These are phyloP conservation scores for Uronychia binucleata DNA, from an alignment of 73 alveolate genomes.

Conservation along the genomic window DNA sequence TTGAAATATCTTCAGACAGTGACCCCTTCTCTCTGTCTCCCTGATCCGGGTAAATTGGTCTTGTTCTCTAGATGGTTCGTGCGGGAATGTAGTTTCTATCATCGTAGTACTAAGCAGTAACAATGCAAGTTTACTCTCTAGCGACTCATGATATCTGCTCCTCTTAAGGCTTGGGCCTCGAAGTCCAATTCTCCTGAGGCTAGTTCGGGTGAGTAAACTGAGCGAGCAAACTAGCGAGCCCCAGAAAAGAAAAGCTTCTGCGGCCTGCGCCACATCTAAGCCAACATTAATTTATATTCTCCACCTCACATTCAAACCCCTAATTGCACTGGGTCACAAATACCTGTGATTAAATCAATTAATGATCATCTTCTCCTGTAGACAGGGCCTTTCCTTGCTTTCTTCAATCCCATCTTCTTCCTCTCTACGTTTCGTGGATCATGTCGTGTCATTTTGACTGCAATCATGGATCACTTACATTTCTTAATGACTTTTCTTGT, in stretches of 20 bases:
- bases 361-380: constrained; percentile 73
- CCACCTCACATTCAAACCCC: neutral
- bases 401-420: constrained; percentile 64
- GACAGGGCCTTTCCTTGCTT: constrained; percentile 77
- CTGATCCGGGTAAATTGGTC: neutral
- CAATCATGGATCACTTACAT: neutral
- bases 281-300: neutral
- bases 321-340: too few species aligned
- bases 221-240: neutral
- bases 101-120: neutral
- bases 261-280: neutral
- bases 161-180: neutral
- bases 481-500: constrained; percentile 20
- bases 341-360: too few species aligned
- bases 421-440: constrained; percentile 71
- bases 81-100: neutral
- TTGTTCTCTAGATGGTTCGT: neutral
- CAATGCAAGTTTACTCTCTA: neutral
- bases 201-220: neutral
- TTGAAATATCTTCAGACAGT: too few species aligned
- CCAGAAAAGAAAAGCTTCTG: neutral
- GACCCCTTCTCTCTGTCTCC: neutral
- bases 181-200: neutral
- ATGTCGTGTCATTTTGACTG: constrained; percentile 32
- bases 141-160: neutral